A percentile compares a stretch with the other conserved stretches of the same genome.
These are phyloP conservation scores for Domatiomyces catenatus DNA, from an alignment of 2,329 filamentous ascomycete genomes.

Conservation along the genomic window DNA sequence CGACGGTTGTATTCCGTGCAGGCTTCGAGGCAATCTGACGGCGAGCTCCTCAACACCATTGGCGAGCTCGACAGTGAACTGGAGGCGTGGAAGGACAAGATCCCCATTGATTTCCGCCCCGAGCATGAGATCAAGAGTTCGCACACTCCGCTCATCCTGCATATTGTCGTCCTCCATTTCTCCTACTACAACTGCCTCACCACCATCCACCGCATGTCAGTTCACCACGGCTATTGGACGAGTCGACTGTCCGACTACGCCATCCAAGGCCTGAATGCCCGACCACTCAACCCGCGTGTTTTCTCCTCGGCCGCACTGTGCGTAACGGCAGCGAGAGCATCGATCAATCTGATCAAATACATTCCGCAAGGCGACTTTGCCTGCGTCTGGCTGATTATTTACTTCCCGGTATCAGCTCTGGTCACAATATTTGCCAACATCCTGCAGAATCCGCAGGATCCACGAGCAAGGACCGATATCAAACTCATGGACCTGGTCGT, in stretches of 20 bases:
- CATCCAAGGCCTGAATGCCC: constrained; percentile 80
- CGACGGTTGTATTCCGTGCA: constrained; percentile 84
- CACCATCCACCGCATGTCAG: constrained; percentile 95
- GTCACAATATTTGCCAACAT: constrained; percentile 95
- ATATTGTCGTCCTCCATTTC: constrained; percentile 88
- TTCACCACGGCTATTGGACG: constrained; percentile 97
- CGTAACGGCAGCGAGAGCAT: constrained; percentile 80
- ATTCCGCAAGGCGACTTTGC: constrained; percentile 89
- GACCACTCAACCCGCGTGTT: constrained; percentile 79
- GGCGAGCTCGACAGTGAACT: constrained; percentile 80
- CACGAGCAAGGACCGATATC: constrained; percentile 72
- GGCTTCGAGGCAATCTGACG: constrained; percentile 79
- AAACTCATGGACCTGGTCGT: constrained; percentile 87
- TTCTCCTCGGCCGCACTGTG: constrained; percentile 89
- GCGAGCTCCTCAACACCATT: constrained; percentile 86
- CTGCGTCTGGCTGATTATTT: constrained; percentile 91
- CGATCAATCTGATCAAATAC: constrained; percentile 87
- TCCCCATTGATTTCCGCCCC: constrained; percentile 90
- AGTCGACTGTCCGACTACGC: constrained; percentile 88
- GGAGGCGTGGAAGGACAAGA: constrained; percentile 91
- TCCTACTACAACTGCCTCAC: constrained; percentile 96
- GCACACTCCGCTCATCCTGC: constrained; percentile 83
- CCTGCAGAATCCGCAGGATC: constrained; percentile 83
- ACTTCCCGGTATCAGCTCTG: constrained; percentile 88
- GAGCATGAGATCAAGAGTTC: constrained; percentile 90